Base-by-base conservation (phyloP, 371 early-diverging fungal species). In the Umbelopsis sp. region DNA sequence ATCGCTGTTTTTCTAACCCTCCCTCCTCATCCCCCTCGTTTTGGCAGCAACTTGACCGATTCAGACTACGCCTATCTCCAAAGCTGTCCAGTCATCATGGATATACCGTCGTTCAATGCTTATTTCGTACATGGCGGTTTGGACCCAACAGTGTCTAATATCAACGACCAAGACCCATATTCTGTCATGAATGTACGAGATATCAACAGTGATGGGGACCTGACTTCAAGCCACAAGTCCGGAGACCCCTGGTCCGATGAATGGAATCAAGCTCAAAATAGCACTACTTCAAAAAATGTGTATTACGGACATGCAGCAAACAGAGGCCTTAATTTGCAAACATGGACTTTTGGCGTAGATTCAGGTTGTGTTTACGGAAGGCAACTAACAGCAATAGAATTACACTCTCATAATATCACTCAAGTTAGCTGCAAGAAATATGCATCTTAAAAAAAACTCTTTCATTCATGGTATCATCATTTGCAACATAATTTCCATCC, bases 271-370 rank as follows among this genome's bases (percentile, higher is more conserved):
- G 76, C 70, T 9, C 81, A 81, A 44, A 46, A 57, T n/a, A 65
- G 63, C 16, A 63, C 53, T 48, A 65, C 63, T 0, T 62, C 78
- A 51, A 76, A 63, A 62, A 68, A 62, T 14, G 57, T 89, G 12
- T 81, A 85, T 32, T 93, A 92, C 70, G 93, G 93, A 1, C 93
- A 93, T 71, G 91, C 88, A 53, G 87, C 93, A 2, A 71, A 83
- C 0, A 78, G 90, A 20, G 84, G 84, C 12, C 73, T 93, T 63
- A 81, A 86, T 44, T 63, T 90, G 7, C 77, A 85, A 62, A 32
- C 71, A 1, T 76, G 78, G 63, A 80, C 89, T 0, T 80, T 85
- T 70, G 92, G 93, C 4, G 50, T 91, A 2, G 93, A 93, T 62
- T 86, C 83, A 4, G 89, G 91, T 4, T 91, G 92, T 70, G 92